These are phyloP conservation scores for Aspergillus eucalypticola DNA, from an alignment of 2,329 filamentous ascomycete species.

Conservation along the genomic window DNA sequence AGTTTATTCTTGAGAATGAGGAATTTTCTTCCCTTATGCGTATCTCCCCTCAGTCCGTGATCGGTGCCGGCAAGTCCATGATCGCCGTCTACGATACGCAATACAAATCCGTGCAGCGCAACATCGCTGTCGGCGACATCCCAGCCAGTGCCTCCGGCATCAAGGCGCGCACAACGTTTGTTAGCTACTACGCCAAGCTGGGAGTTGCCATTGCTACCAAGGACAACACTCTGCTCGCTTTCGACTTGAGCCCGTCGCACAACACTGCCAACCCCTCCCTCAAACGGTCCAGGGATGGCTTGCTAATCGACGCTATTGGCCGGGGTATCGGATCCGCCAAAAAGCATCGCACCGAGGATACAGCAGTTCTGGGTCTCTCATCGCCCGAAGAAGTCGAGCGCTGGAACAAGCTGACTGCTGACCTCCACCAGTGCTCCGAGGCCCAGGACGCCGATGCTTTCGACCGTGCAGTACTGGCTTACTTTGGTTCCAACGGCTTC, in stretches of 20 bases:
- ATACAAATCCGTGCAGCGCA: constrained; percentile 48
- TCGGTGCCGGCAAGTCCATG: constrained; percentile 43
- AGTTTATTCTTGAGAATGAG: constrained; percentile 40
- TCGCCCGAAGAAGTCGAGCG: constrained; percentile 33
- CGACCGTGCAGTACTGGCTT: constrained; percentile 35
- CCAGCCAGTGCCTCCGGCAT: constrained; percentile 23
- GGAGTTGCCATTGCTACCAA: constrained; percentile 45
- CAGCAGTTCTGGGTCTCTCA: constrained; percentile 34
- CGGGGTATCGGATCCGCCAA: constrained; percentile 41
- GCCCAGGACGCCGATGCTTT: constrained; percentile 34
- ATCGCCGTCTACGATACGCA: constrained; percentile 50
- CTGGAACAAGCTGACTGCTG: constrained; percentile 36
- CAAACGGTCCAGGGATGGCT: constrained; percentile 43
- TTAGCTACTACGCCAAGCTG: constrained; percentile 48
- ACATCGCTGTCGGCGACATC: constrained; percentile 37
- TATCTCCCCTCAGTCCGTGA: constrained; percentile 45
- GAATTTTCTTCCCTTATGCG: constrained; percentile 45
- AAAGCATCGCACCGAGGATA: constrained; percentile 32
- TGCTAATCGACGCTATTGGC: constrained; percentile 46
- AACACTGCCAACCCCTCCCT: constrained; percentile 30
- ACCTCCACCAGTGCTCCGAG: constrained; percentile 31
- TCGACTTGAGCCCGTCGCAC: constrained; percentile 43
- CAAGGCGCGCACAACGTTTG: constrained; percentile 36
- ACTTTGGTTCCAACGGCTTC: constrained; percentile 30
- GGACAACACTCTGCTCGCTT: constrained; percentile 45